Evolutionary conservation across 2,329 filamentous ascomycete genomes (phyloP).

Genomic region (Alternaria triticimaculans): DNA sequence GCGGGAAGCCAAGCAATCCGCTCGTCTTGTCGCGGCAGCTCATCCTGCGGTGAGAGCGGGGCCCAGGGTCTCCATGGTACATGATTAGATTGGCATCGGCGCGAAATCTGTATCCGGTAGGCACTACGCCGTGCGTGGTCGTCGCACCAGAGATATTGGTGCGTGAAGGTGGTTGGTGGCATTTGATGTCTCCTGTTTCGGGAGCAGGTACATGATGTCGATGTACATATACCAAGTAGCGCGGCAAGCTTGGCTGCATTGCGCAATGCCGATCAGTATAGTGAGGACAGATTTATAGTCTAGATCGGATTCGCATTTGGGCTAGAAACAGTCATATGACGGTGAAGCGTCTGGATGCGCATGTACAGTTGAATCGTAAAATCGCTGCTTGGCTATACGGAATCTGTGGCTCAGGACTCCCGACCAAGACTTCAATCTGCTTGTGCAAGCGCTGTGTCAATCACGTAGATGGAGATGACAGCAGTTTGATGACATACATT

Average conservation of each 20-base stretch:
- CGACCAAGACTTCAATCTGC: neutral
- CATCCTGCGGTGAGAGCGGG: conserved; percentile 5
- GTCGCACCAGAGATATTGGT: neutral
- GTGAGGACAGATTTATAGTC: neutral
- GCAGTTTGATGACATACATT: neutral
- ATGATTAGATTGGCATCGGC: neutral
- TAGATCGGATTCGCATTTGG: neutral
- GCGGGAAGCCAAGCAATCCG: conserved; percentile 25
- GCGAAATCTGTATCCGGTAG: neutral
- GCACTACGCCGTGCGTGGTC: neutral
- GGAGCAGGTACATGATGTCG: conserved; percentile 7
- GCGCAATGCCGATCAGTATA: conserved; percentile 15
- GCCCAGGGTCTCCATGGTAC: neutral
- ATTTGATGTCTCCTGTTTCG: neutral
- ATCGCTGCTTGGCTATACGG: neutral
- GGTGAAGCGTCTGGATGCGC: neutral
- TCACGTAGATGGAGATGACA: neutral
- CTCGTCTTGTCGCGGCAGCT: conserved; percentile 8
- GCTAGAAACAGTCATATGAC: neutral
- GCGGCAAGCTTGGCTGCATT: conserved; percentile 14
- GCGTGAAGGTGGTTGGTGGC: neutral
- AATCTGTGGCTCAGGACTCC: neutral
- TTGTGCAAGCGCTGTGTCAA: neutral
- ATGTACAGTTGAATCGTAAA: neutral
- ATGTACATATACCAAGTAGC: conserved; percentile 13